A percentile compares a stretch with the other conserved stretches of the same genome.
Conservation (phyloP, 179 eudicot genomes). For the Sideroxylon spinosum region DNA sequence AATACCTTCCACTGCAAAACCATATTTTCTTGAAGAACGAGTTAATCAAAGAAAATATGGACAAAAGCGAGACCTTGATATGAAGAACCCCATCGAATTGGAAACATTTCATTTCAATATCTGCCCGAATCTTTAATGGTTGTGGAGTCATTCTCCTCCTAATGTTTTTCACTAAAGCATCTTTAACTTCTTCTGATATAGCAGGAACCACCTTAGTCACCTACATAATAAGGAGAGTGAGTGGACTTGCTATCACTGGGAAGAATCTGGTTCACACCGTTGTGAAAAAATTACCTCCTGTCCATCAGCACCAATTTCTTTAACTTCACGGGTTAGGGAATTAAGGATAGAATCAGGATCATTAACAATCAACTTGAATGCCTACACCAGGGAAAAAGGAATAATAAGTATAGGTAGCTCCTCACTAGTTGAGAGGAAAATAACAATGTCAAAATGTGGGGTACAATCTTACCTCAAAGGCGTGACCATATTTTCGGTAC, state of each 20-base stretch:
- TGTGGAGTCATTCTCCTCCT: conserved; percentile 83
- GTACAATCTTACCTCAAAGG: conserved; percentile 66
- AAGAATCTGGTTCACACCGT: neutral
- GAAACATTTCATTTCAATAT: conserved; percentile 58
- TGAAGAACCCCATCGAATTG: conserved; percentile 87
- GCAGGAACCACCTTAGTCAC: conserved; percentile 67
- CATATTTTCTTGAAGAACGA: neutral
- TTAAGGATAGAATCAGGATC: conserved; percentile 90
- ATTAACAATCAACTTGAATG: conserved; percentile 70
- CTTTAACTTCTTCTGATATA: conserved; percentile 70
- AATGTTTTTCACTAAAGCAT: conserved; percentile 56
- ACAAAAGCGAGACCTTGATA: conserved; percentile 45
- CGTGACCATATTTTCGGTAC: conserved; percentile 90
- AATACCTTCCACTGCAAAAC: neutral
- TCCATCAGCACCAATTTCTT: conserved; percentile 84
- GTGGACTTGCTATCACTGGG: neutral
- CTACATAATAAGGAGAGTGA: conserved; percentile 28
- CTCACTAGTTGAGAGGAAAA: neutral
- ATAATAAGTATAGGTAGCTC: neutral
- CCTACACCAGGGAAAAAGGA: conserved; percentile 36
- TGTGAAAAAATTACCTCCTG: conserved; percentile 54
- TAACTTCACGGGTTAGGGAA: conserved; percentile 75
- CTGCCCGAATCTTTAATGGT: conserved; percentile 62
- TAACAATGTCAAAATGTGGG: neutral
- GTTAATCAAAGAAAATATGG: neutral